phyloP scores from a whole-genome alignment of 768 basidiomycete species.

The Suillus decipiens region DNA sequence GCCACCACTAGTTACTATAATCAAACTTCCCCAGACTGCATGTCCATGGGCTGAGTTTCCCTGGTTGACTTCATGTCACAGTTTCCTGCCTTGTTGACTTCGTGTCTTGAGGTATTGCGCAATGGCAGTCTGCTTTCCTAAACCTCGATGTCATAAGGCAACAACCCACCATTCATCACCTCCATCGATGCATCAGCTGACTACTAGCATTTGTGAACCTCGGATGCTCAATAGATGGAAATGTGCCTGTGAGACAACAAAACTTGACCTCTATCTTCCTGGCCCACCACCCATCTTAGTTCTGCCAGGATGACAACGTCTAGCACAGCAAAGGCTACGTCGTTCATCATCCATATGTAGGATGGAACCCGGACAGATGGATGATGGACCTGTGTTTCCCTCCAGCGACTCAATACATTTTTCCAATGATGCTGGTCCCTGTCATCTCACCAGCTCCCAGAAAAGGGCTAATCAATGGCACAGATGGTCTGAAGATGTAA shows the following conservation, averaged over 20 bases:
- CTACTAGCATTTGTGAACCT: not conserved
- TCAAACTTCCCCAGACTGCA: not conserved
- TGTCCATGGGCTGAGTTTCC: not conserved
- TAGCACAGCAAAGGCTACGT: slow-evolving; percentile 3
- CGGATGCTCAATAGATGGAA: not conserved
- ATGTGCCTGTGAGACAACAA: not conserved
- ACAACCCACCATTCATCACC: not conserved
- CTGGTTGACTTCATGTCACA: not conserved
- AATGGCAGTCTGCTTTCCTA: not conserved
- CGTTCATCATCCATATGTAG: not conserved
- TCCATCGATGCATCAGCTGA: not conserved
- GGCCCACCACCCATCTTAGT: not conserved
- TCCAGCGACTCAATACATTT: not conserved
- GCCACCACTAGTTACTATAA: not conserved
- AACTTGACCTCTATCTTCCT: slow-evolving; percentile 6
- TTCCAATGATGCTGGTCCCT: not conserved
- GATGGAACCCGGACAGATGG: not conserved
- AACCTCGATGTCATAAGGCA: not conserved
- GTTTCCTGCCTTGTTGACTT: too few species aligned
- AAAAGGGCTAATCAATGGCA: slow-evolving; percentile 7
- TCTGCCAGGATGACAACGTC: slow-evolving; percentile 3
- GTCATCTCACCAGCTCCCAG: not conserved
- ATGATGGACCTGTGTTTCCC: not conserved
- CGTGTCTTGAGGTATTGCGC: not conserved
- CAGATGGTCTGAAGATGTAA: not conserved